Evolutionary conservation across 768 basidiomycete genomes (phyloP).

Genomic region (Tricholoma flavovirens): DNA sequence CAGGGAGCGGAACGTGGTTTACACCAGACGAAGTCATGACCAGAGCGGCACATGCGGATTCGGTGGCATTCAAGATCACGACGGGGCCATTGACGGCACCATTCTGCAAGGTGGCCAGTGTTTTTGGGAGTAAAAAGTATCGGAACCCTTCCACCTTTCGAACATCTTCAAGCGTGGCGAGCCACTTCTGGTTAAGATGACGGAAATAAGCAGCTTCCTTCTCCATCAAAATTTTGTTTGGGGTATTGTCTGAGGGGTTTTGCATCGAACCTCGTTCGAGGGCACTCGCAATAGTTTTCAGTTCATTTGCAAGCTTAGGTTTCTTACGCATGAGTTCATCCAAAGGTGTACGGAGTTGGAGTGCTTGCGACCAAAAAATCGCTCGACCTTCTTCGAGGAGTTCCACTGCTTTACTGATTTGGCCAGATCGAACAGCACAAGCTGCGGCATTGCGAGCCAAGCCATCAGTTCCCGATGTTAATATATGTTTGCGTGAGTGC

Average conservation of each 20-base stretch:
- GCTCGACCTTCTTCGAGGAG: not conserved
- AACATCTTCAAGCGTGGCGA: not conserved
- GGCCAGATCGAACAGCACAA: not conserved
- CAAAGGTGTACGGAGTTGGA: not conserved
- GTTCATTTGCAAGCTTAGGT: not conserved
- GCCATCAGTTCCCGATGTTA: not conserved
- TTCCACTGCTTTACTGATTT: not conserved
- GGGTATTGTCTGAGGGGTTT: too few species aligned
- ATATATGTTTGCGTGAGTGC: not conserved
- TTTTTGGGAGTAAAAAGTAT: not conserved
- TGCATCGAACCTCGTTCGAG: too few species aligned
- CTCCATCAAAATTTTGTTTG: too few species aligned
- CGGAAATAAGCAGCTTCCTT: not conserved
- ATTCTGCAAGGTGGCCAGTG: not conserved
- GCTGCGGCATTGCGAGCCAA: not conserved
- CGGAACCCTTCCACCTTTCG: not conserved
- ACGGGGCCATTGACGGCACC: not conserved
- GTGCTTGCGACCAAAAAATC: not conserved
- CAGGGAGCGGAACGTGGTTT: not conserved
- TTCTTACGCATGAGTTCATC: too few species aligned
- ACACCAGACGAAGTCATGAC: not conserved
- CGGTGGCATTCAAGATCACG: not conserved
- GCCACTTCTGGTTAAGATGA: not conserved
- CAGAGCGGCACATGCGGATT: not conserved
- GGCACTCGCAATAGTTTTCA: not conserved